Conservation (phyloP, 352 stramenopile genomes). For the Globisporangium perplexum region DNA sequence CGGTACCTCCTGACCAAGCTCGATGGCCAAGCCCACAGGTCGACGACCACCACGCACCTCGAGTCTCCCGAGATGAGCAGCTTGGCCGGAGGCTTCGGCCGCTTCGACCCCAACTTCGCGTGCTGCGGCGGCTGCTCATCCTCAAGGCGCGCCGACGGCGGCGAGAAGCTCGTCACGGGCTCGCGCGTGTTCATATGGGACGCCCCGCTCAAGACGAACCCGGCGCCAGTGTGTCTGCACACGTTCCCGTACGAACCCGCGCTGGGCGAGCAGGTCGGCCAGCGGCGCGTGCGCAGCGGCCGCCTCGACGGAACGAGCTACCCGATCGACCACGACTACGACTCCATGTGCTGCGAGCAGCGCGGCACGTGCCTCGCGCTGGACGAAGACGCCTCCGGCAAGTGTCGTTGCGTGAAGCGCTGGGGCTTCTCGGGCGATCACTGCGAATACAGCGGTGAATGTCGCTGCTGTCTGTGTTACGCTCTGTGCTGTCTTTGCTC, state of each 20-base stretch:
- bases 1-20: no score
- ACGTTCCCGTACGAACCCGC: slow-evolving; percentile 63
- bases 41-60: no score
- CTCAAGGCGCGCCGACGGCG: slow-evolving; percentile 34
- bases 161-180: slow-evolving; percentile 38
- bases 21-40: no score
- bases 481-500: no score
- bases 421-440: slow-evolving; percentile 68
- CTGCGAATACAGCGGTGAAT: slow-evolving; percentile 55
- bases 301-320: slow-evolving; percentile 54
- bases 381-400: slow-evolving; percentile 56
- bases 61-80: slow-evolving; percentile 1
- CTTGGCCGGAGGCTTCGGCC: neutral
- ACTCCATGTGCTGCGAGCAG: slow-evolving; percentile 63
- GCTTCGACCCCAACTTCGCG: slow-evolving; percentile 49
- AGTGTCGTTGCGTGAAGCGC: slow-evolving; percentile 54
- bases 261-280: slow-evolving; percentile 48
- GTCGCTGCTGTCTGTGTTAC: no score
- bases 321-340: slow-evolving; percentile 68
- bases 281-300: slow-evolving; percentile 55
- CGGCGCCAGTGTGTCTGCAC: slow-evolving; percentile 27
- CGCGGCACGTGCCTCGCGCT: slow-evolving; percentile 32
- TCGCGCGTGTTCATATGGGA: slow-evolving; percentile 68
- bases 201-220: slow-evolving; percentile 48
- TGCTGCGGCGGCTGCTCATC: slow-evolving; percentile 73